Conservation (phyloP, 2,329 filamentous ascomycete species). For the Alternaria angustiovoidea region DNA sequence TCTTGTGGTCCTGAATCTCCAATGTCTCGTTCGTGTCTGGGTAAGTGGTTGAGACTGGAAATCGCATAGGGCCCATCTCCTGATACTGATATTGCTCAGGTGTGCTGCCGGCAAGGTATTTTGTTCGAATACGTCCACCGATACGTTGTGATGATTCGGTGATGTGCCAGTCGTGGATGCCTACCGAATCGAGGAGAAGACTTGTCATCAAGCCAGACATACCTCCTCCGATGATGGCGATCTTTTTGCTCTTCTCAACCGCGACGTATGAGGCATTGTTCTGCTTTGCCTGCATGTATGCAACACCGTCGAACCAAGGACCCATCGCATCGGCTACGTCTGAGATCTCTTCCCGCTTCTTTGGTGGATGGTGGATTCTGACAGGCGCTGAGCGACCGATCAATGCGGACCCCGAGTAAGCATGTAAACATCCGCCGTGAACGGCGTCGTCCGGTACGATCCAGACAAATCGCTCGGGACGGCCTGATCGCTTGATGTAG, state of each 20-base stretch:
- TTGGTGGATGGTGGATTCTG: constrained; percentile 46
- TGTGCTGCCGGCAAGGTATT: constrained; percentile 66
- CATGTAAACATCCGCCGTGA: constrained; percentile 55
- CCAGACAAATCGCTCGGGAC: constrained; percentile 60
- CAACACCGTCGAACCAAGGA: constrained; percentile 73
- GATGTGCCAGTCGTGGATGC: constrained; percentile 68
- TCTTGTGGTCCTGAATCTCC: constrained; percentile 68
- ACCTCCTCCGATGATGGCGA: constrained; percentile 71
- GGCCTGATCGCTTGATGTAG: constrained; percentile 39
- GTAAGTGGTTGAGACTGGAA: constrained; percentile 62
- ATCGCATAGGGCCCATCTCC: constrained; percentile 72
- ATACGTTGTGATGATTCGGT: constrained; percentile 68
- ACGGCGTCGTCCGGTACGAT: constrained; percentile 53
- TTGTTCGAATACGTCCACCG: constrained; percentile 70
- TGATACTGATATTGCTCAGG: constrained; percentile 72
- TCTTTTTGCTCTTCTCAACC: constrained; percentile 63
- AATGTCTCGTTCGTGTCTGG: constrained; percentile 63
- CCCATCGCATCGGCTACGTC: constrained; percentile 64
- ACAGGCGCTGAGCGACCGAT: constrained; percentile 56
- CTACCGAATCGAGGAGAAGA: constrained; percentile 58
- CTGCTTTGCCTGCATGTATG: constrained; percentile 64
- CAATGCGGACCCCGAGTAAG: constrained; percentile 51
- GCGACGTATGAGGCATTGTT: constrained; percentile 62
- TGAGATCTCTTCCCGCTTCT: constrained; percentile 51
- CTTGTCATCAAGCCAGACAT: constrained; percentile 71